Evolutionary conservation across 2,329 filamentous ascomycete genomes (phyloP), one percentile per base, ranked within the genome.

Genomic region (Macroventuria anomochaeta): DNA sequence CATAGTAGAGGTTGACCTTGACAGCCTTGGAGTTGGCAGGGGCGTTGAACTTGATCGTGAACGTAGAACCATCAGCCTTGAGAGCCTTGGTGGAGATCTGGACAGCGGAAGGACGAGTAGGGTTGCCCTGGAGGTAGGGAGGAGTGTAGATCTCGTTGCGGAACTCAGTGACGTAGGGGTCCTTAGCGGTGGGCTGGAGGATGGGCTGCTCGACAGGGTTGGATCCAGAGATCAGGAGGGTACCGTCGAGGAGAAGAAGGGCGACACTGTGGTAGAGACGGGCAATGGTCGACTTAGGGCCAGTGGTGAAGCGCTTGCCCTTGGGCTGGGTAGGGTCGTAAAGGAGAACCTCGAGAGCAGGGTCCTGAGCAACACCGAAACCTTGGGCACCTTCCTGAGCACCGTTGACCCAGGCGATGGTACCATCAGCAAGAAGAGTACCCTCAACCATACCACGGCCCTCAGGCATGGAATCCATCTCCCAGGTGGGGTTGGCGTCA

Each of bases 351-450:
- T 83, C 79, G 17, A 81, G 71, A 15, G 83, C 80, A 13, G 85
- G 83, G 28, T 80, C 69, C 12, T 74, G 73, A 26, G 82, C 84
- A 44, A 86, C 73, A 29, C 80, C 82, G 68, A 86, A 87, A 13
- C 85, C 85, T 73, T 86, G 83, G 25, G 82, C 80, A 57, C 85
- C 85, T 53, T 75, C 72, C 55, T 81, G 81, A 62, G 79, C 82
- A 52, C 85, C 85, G 64, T 87, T 86, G 53, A 86, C 72, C 78
- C 81, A 85, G 44, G 97, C 69, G 33, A 85, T 78, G 2, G 80
- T 86, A 31, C 85, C 85, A 61, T 88, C 84, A 7, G 84, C 80
- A 31, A 87, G 79, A 10, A 86, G 75, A 31, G 81, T 80, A 25
- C 80, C 83, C 68, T 86, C 84, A 28, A 86, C 81, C 84, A 87